These are phyloP conservation scores for Odontarrhena argentea DNA, from an alignment of 345 rosid genomes.

Conservation along the genomic window DNA sequence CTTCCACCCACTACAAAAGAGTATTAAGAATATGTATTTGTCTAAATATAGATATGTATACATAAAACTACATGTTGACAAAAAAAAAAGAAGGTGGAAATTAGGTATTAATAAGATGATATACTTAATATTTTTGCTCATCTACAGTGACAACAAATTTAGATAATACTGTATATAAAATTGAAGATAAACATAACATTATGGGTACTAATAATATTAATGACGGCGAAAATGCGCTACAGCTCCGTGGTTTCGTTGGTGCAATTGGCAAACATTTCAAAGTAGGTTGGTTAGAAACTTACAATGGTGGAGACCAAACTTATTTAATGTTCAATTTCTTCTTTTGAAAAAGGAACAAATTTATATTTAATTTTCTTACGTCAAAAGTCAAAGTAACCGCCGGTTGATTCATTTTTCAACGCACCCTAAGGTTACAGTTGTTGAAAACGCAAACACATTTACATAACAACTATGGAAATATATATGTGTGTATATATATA, in stretches of 20 bases:
- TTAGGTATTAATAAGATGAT: no score
- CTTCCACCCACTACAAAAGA: no score
- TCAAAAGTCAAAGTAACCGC: conserved; percentile 31
- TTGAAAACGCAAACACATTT: not conserved
- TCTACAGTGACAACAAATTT: no score
- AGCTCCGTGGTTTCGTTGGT: conserved; percentile 40
- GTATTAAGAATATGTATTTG: no score
- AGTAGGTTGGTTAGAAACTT: conserved; percentile 39
- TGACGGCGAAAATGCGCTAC: conserved; percentile 34
- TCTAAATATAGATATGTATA: no score
- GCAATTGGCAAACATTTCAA: conserved; percentile 28
- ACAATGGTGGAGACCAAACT: conserved; percentile 26
- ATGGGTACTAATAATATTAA: not conserved
- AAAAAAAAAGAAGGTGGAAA: no score
- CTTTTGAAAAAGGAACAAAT: conserved; percentile 9
- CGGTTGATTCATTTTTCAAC: conserved; percentile 25
- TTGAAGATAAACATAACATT: no score
- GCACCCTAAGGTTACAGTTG: conserved; percentile 25
- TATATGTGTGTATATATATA: not conserved
- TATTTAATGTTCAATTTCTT: conserved; percentile 14
- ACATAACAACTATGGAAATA: not conserved
- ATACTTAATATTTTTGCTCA: no score
- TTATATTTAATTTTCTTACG: conserved; percentile 19
- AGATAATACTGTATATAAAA: no score
- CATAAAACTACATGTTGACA: no score